Evolutionary conservation across 305 asterid genomes (phyloP).

Genomic region (Fraxinus baroniana): DNA sequence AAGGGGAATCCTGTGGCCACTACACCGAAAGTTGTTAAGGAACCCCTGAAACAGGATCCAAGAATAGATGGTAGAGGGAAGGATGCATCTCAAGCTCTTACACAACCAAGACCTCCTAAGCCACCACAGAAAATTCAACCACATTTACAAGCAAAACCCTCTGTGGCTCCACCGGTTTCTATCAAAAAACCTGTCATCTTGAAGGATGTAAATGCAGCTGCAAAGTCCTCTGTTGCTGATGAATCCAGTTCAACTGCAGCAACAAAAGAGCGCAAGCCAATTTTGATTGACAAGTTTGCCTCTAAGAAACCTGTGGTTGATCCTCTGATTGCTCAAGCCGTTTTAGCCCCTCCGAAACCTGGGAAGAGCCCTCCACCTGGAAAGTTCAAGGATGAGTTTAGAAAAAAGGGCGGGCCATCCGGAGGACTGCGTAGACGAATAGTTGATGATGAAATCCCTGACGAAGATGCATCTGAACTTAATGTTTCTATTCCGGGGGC

Average conservation of each 20-base stretch:
- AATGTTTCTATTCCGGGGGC: conserved; percentile 76
- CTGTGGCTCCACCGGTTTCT: conserved; percentile 66
- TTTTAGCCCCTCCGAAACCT: conserved; percentile 73
- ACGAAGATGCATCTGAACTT: conserved; percentile 73
- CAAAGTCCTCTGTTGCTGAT: conserved; percentile 43
- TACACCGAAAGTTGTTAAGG: conserved; percentile 62
- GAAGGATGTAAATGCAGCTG: conserved; percentile 76
- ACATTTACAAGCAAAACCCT: conserved; percentile 65
- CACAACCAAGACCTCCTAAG: conserved; percentile 49
- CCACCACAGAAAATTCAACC: conserved; percentile 68
- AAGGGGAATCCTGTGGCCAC: conserved; percentile 89
- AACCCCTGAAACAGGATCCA: conserved; percentile 47
- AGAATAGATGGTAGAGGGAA: conserved; percentile 39
- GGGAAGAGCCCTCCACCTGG: conserved; percentile 63
- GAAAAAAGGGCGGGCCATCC: conserved; percentile 57
- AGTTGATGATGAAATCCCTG: conserved; percentile 40
- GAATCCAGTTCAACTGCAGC: conserved; percentile 43
- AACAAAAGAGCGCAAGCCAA: conserved; percentile 75
- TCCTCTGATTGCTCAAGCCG: conserved; percentile 75
- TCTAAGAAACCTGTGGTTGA: conserved; percentile 79
- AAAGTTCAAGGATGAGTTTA: conserved; percentile 63
- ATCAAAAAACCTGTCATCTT: conserved; percentile 68
- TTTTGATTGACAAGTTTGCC: conserved; percentile 92
- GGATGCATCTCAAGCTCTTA: conserved; percentile 39
- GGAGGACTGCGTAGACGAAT: conserved; percentile 69